phyloP scores from a whole-genome alignment of 306 rosid species.

The Fragaria iinumae region DNA sequence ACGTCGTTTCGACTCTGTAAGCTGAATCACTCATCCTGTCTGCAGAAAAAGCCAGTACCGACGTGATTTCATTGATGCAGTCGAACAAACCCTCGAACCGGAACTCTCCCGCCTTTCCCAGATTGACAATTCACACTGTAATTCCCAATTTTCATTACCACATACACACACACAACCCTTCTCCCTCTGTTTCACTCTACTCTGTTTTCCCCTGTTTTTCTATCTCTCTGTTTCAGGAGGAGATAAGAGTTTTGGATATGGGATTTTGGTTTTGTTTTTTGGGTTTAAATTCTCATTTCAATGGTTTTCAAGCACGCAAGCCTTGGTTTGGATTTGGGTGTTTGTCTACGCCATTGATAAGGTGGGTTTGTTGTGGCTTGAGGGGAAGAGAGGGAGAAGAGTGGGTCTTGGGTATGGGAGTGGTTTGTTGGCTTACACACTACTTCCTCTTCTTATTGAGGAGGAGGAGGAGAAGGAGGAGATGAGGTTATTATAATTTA shows the following conservation, averaged over 20 bases:
- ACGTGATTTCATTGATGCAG: conserved; percentile 92
- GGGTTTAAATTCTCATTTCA: conserved; percentile 6
- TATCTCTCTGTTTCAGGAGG: neutral
- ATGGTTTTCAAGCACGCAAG: conserved; percentile 55
- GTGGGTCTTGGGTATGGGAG: conserved; percentile 21
- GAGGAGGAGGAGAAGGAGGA: conserved; percentile 25
- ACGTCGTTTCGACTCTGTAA: conserved; percentile 80
- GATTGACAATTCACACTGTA: conserved; percentile 50
- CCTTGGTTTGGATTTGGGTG: conserved; percentile 30
- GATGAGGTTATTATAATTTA: neutral
- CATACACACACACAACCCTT: neutral
- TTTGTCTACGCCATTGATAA: conserved; percentile 61
- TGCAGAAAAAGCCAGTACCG: conserved; percentile 65
- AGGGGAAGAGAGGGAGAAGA: neutral
- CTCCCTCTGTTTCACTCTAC: conserved; percentile 3
- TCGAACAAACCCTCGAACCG: conserved; percentile 76
- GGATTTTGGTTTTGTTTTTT: conserved; percentile 4
- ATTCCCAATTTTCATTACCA: conserved; percentile 52
- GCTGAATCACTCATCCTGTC: conserved; percentile 93
- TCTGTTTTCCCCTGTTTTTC: conserved; percentile 7
- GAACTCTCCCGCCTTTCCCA: conserved; percentile 92
- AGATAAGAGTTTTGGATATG: neutral
- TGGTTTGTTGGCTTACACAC: conserved; percentile 41
- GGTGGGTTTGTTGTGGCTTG: conserved; percentile 23
- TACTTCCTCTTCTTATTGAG: conserved; percentile 20